Conservation (phyloP, 1,284 basidiomycete species). For the Ganoderma meredithae region DNA sequence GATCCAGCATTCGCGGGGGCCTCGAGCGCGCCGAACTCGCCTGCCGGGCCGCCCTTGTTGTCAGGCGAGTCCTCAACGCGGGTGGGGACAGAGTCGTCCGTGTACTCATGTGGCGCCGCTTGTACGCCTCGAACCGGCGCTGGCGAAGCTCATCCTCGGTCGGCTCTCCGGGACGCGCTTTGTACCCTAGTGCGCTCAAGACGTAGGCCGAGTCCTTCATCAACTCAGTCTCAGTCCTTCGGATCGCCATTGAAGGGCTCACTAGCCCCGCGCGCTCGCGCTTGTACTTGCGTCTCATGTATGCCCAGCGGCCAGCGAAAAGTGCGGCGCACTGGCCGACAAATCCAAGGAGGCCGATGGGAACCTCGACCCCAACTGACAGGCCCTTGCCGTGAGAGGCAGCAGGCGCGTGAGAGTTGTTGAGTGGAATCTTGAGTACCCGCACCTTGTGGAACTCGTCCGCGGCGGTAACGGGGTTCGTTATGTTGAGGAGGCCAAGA, state of each 20-base stretch:
- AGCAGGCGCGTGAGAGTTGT: slow-evolving; percentile 20
- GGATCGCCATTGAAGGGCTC: slow-evolving; percentile 29
- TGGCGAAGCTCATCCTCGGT: slow-evolving; percentile 43
- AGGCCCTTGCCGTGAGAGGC: slow-evolving; percentile 45
- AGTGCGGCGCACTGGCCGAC: slow-evolving; percentile 59
- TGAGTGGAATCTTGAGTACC: slow-evolving; percentile 63
- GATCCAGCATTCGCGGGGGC: slow-evolving; percentile 22
- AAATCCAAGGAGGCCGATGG: slow-evolving; percentile 64
- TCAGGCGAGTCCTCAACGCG: slow-evolving; percentile 34
- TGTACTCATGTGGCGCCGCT: slow-evolving; percentile 38
- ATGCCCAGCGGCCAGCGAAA: slow-evolving; percentile 60
- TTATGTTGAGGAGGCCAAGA: slow-evolving; percentile 66
- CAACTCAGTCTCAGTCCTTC: too few relatives aligned
- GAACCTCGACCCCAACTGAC: slow-evolving; percentile 64
- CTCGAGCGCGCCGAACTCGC: slow-evolving; percentile 38
- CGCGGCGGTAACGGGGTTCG: slow-evolving; percentile 62
- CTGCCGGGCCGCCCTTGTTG: slow-evolving; percentile 30
- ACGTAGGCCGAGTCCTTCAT: slow-evolving; percentile 18
- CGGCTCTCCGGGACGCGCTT: slow-evolving; percentile 33
- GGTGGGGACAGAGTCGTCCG: slow-evolving; percentile 45
- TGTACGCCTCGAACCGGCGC: slow-evolving; percentile 42
- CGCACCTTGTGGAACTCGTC: slow-evolving; percentile 72
- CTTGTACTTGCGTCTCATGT: slow-evolving; percentile 48
- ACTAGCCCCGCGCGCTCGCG: slow-evolving; percentile 25
- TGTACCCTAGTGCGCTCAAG: slow-evolving; percentile 16